Base-by-base conservation (phyloP, 2,329 filamentous ascomycete genomes). In the Cercospora citrullina region DNA sequence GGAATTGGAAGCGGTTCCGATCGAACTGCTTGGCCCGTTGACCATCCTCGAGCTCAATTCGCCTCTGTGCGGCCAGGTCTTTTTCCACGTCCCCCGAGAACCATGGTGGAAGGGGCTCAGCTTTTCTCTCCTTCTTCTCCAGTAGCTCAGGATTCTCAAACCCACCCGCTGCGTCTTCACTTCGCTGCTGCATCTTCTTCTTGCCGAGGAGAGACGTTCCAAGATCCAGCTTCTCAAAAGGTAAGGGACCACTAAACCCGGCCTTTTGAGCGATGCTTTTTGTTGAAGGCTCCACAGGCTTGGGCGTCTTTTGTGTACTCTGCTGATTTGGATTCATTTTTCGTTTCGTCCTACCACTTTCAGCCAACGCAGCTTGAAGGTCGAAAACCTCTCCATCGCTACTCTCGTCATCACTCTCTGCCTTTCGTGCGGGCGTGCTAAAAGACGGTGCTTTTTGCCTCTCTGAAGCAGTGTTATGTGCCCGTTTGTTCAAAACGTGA, bases 211-310 rank as follows among this genome's bases (percentile, higher is more conserved):
- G 79, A 39, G 87, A 89, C 62, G 87, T 89, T 55, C 91, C 88
- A 1, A 97, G 84, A 75, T 93, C 85, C 6, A 90, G 81, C 61
- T 86, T 94, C 73, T 97, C 93, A 75, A 99, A 99, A 0, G 95
- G 95, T 5, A 99, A 80, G 0, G 94, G 93, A 0, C 94, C 94
- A 71, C 87, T 87, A 75, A 96, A 91, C 18, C 74, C 81, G 62
- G 87, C 84, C 72, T 85, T 83, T 60, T 87, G 88, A 9, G 84
- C 72, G 21, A 73, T 68, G 14, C 72, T 68, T 9, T 64, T 70
- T 12, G 70, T 63, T 28, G 68, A 60, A 16, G 62, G 61, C 21
- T 74, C 63, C n/a, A 53, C 78, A n/a, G 79, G 75, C 3, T 81
- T 75, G 21, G 81, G 77, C 4, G 79, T 75, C 28, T 77, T 71